These are phyloP conservation scores for Dictyostelium capitatum DNA, from an alignment of 78 protist genomes.

Conservation along the genomic window DNA sequence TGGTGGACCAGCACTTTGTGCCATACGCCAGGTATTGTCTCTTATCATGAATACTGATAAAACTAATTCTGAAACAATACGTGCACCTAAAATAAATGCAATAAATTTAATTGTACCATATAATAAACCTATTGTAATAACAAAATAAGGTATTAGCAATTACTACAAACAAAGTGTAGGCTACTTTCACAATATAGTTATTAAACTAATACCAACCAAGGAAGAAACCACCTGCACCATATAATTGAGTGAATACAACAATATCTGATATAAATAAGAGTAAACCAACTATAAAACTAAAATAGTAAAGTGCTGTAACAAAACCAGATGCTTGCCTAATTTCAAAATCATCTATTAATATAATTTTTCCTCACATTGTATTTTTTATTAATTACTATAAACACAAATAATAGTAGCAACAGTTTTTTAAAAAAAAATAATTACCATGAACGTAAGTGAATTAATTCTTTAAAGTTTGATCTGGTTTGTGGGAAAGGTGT, in stretches of 20 bases:
- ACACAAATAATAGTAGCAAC: too few relatives aligned
- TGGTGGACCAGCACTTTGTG: background rate
- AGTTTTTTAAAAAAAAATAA: too few relatives aligned
- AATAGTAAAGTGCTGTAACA: slow-evolving; percentile 55
- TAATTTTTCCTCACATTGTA: too few relatives aligned
- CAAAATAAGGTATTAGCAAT: background rate
- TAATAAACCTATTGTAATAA: background rate
- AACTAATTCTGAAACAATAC: slow-evolving; percentile 36
- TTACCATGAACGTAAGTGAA: slow-evolving; percentile 56
- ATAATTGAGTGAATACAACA: slow-evolving; percentile 4
- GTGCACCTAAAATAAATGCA: slow-evolving; percentile 8
- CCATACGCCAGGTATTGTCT: too few relatives aligned
- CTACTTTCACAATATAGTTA: too few relatives aligned
- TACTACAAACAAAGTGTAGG: background rate
- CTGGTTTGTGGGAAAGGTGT: slow-evolving; percentile 67
- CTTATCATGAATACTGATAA: slow-evolving; percentile 64
- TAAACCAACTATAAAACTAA: slow-evolving; percentile 23
- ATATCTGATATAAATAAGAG: slow-evolving; percentile 30
- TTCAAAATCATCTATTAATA: too few relatives aligned
- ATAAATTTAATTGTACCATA: slow-evolving; percentile 24
- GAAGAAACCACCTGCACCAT: slow-evolving; percentile 78
- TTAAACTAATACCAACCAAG: slow-evolving; percentile 6
- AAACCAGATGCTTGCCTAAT: slow-evolving; percentile 72
- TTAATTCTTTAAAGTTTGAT: slow-evolving; percentile 49
- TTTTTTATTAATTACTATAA: too few relatives aligned